phyloP scores from a whole-genome alignment of 495 filamentous ascomycete species.

The Talaromyces borbonicus region DNA sequence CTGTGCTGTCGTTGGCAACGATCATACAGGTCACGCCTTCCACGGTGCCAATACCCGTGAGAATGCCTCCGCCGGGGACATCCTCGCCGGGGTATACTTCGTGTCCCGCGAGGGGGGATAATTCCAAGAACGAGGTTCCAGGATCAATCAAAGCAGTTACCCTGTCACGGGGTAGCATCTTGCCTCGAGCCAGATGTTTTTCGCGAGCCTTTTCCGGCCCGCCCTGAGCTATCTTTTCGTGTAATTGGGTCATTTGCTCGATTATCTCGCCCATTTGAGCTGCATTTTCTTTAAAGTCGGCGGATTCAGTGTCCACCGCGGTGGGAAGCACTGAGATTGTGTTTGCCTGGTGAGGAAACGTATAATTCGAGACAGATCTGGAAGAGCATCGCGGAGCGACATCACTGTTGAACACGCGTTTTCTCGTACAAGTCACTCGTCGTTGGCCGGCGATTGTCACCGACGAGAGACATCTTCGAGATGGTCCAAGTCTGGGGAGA shows the following conservation, averaged over 20 bases:
- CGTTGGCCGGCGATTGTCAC: slow-evolving; percentile 1
- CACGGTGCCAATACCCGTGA: slow-evolving; percentile 85
- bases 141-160: slow-evolving; percentile 82
- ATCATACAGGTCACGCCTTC: slow-evolving; percentile 89
- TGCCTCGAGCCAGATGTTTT: slow-evolving; percentile 79
- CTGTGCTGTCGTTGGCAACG: slow-evolving; percentile 94
- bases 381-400: neutral
- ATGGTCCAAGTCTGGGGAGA: slow-evolving; percentile 1
- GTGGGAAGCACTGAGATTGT: slow-evolving; percentile 72
- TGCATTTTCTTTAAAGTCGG: slow-evolving; percentile 75
- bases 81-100: slow-evolving; percentile 79
- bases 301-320: slow-evolving; percentile 62
- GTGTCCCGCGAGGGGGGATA: slow-evolving; percentile 80
- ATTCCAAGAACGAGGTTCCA: slow-evolving; percentile 82
- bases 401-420: neutral
- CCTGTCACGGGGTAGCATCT: slow-evolving; percentile 91
- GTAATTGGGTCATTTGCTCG: slow-evolving; percentile 54
- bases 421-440: neutral
- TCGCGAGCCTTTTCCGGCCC: slow-evolving; percentile 76
- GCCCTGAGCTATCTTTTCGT: slow-evolving; percentile 59
- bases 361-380: slow-evolving; percentile 45
- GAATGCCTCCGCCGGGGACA: slow-evolving; percentile 81
- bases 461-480: neutral
- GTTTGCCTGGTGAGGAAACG: slow-evolving; percentile 54
- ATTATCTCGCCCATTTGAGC: slow-evolving; percentile 66